phyloP scores from a whole-genome alignment of 2,329 filamentous ascomycete genomes.

The Colletotrichum filicis region DNA sequence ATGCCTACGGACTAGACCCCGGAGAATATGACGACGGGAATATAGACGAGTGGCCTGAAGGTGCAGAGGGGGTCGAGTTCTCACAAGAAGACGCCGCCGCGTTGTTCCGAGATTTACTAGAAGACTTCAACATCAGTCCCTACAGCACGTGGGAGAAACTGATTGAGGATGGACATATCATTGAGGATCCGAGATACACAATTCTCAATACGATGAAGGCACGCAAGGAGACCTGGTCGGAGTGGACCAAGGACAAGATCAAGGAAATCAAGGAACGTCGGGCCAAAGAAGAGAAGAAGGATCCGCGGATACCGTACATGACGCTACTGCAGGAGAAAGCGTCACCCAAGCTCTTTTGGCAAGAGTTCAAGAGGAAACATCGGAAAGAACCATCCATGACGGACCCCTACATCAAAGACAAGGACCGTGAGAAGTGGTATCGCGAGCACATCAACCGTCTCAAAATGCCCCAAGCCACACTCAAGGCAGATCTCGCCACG shows the following conservation, averaged over 20 bases:
- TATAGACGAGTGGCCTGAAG: constrained; percentile 74
- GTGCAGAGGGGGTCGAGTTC: constrained; percentile 75
- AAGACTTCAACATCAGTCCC: constrained; percentile 84
- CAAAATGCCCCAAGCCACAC: constrained; percentile 71
- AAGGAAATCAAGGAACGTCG: constrained; percentile 77
- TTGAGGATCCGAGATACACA: constrained; percentile 89
- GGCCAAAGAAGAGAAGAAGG: constrained; percentile 80
- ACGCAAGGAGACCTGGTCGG: constrained; percentile 84
- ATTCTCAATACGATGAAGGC: constrained; percentile 83
- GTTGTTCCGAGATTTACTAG: constrained; percentile 86
- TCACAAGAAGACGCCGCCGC: constrained; percentile 80
- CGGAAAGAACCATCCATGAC: constrained; percentile 85
- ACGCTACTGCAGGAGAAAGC: constrained; percentile 84
- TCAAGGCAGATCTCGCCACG: constrained; percentile 75
- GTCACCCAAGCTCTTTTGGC: constrained; percentile 94
- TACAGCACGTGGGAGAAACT: constrained; percentile 94
- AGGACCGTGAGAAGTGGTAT: constrained; percentile 83
- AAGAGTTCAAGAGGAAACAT: constrained; percentile 93
- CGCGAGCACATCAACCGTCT: constrained; percentile 77
- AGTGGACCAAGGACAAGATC: constrained; percentile 85
- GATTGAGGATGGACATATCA: constrained; percentile 81
- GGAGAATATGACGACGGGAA: constrained; percentile 79
- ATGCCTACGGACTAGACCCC: constrained; percentile 82
- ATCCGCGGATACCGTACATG: constrained; percentile 86
- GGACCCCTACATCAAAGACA: constrained; percentile 76